phyloP scores from a whole-genome alignment of 768 basidiomycete genomes.

The Daedalea quercina region DNA sequence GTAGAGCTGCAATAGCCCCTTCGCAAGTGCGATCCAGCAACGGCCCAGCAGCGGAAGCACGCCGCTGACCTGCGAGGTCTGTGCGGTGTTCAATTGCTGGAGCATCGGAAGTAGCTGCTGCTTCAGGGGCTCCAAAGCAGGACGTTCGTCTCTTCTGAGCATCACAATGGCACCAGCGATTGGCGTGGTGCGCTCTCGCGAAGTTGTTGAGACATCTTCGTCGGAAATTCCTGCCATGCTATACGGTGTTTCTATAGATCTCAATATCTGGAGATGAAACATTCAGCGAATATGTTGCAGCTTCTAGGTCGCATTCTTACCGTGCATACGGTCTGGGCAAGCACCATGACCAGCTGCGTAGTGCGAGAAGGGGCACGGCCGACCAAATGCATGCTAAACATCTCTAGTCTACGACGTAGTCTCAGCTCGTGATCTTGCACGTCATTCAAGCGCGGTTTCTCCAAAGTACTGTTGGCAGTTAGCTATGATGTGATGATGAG shows the following conservation, averaged over 20 bases:
- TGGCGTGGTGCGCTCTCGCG: too few relatives aligned
- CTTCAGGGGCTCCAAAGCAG: neutral
- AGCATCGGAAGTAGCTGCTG: conserved; percentile 7
- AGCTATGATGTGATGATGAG: neutral
- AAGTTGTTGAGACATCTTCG: too few relatives aligned
- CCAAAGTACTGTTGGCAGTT: conserved; percentile 1
- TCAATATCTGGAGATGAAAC: neutral
- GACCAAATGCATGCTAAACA: neutral
- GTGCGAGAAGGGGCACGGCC: neutral
- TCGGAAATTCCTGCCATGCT: too few relatives aligned
- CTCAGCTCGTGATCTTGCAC: conserved; percentile 6
- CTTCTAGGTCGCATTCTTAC: neutral
- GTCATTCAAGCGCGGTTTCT: neutral
- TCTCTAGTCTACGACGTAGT: conserved; percentile 8
- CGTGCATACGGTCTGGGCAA: too few relatives aligned
- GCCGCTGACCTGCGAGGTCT: neutral
- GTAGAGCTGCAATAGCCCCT: conserved; percentile 59
- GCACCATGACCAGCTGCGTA: conserved; percentile 3
- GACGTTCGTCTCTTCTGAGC: too few relatives aligned
- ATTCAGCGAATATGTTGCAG: neutral
- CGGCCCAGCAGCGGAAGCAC: conserved; percentile 22
- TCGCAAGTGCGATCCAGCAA: conserved; percentile 56
- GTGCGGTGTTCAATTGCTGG: neutral
- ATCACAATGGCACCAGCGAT: too few relatives aligned
- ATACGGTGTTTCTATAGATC: too few relatives aligned